These are phyloP conservation scores for Eragrostis tef DNA, from an alignment of 202 grass and related monocot genomes.

Conservation along the genomic window DNA sequence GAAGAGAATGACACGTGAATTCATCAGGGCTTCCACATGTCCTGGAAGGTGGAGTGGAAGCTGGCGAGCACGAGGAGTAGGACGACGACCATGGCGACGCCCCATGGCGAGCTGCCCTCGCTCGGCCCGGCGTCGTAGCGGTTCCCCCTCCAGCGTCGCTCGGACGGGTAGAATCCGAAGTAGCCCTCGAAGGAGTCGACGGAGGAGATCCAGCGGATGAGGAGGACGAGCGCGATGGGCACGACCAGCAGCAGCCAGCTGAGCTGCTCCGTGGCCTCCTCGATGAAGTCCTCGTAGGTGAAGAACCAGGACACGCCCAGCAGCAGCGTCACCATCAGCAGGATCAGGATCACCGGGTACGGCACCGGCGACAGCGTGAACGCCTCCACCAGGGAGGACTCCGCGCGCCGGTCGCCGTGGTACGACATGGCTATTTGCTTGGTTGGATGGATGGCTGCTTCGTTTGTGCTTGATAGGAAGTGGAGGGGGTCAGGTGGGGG, in stretches of 20 bases:
- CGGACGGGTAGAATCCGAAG: slow-evolving; percentile 56
- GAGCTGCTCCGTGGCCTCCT: slow-evolving; percentile 66
- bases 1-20: not conserved
- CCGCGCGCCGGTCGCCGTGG: slow-evolving; percentile 61
- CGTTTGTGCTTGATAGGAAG: too few relatives aligned
- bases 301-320: slow-evolving; percentile 84
- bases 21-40: slow-evolving; percentile 84
- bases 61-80: slow-evolving; percentile 77
- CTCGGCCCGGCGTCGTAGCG: slow-evolving; percentile 31
- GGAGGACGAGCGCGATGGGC: slow-evolving; percentile 74
- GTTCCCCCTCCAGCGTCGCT: slow-evolving; percentile 40
- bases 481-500: slow-evolving; percentile 11
- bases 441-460: too few relatives aligned
- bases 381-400: slow-evolving; percentile 72
- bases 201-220: slow-evolving; percentile 89
- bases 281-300: slow-evolving; percentile 80
- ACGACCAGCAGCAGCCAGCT: slow-evolving; percentile 69
- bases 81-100: slow-evolving; percentile 72
- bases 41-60: slow-evolving; percentile 72
- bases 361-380: slow-evolving; percentile 90
- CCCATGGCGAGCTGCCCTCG: slow-evolving; percentile 85
- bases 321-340: slow-evolving; percentile 71
- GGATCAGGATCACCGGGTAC: slow-evolving; percentile 89
- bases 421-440: slow-evolving; percentile 61
- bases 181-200: slow-evolving; percentile 72